phyloP scores from a whole-genome alignment of 208 protist species.

The Crithidia fasciculata region DNA sequence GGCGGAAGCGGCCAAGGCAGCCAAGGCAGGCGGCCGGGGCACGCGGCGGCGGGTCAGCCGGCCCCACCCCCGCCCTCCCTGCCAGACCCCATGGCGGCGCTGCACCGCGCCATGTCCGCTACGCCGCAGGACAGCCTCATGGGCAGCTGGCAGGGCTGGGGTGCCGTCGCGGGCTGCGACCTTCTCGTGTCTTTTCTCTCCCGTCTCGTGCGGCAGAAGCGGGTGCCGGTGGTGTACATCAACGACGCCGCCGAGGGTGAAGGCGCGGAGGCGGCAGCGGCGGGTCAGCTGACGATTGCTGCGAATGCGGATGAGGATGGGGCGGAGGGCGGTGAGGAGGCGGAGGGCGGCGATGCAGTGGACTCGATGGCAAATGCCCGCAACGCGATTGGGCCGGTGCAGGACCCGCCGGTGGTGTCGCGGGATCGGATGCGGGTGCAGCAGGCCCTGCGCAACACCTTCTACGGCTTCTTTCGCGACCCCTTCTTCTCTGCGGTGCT shows the following conservation, averaged over 20 bases:
- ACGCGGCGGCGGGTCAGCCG: background rate
- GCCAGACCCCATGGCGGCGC: slow-evolving; percentile 20
- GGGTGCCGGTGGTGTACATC: slow-evolving; percentile 82
- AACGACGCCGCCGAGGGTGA: slow-evolving; percentile 29
- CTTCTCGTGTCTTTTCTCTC: slow-evolving; percentile 49
- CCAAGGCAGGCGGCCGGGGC: slow-evolving; percentile 11
- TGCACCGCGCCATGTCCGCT: slow-evolving; percentile 40
- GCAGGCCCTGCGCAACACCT: slow-evolving; percentile 60
- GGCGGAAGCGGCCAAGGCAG: slow-evolving; percentile 13
- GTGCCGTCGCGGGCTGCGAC: slow-evolving; percentile 58
- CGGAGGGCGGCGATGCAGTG: slow-evolving; percentile 3
- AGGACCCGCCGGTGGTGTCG: slow-evolving; percentile 42
- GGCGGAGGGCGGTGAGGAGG: slow-evolving; percentile 6
- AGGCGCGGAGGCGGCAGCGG: slow-evolving; percentile 6
- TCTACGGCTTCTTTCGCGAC: slow-evolving; percentile 68
- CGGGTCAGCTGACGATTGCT: background rate
- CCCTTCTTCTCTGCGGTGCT: slow-evolving; percentile 82
- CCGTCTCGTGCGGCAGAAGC: slow-evolving; percentile 58
- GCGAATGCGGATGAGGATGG: background rate
- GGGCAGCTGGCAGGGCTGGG: slow-evolving; percentile 64
- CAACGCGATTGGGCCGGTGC: slow-evolving; percentile 21
- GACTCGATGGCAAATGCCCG: background rate
- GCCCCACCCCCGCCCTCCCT: slow-evolving; percentile 2
- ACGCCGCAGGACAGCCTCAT: slow-evolving; percentile 45
- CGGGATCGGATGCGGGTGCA: slow-evolving; percentile 73